Evolutionary conservation across 2,329 filamentous ascomycete species (phyloP).

Genomic region (Fonsecaea nubica): DNA sequence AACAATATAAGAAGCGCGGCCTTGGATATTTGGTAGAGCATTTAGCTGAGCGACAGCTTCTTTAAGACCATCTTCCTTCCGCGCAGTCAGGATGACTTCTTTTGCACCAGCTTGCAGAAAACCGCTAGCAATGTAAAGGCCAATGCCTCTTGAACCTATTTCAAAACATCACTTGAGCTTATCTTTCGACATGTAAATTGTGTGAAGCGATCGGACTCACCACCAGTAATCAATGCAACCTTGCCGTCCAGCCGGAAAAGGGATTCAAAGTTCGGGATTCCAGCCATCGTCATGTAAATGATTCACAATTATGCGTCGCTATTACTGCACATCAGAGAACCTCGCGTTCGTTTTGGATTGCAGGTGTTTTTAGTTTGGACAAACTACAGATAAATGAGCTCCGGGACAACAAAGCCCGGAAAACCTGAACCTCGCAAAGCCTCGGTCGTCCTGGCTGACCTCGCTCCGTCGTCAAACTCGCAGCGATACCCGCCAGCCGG

Average conservation of each 20-base stretch:
- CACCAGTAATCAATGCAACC: constrained; percentile 16
- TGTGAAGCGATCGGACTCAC: neutral
- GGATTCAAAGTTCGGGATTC: neutral
- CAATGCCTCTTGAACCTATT: constrained; percentile 14
- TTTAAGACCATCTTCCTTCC: constrained; percentile 13
- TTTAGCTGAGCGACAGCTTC: constrained; percentile 12
- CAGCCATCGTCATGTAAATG: neutral
- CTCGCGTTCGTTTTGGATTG: too few relatives aligned
- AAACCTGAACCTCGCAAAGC: constrained; percentile 5
- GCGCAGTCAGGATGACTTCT: constrained; percentile 12
- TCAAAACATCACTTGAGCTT: neutral
- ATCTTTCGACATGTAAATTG: neutral
- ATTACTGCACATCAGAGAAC: too few relatives aligned
- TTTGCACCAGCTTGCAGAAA: constrained; percentile 11
- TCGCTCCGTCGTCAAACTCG: too few relatives aligned
- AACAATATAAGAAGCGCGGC: constrained; percentile 16
- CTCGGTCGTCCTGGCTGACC: neutral
- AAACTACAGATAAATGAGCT: too few relatives aligned
- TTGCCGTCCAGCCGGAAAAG: constrained; percentile 55
- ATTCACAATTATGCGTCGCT: too few relatives aligned
- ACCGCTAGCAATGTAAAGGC: constrained; percentile 11
- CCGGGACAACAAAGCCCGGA: too few relatives aligned
- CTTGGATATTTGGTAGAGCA: neutral
- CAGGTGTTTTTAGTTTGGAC: too few relatives aligned
- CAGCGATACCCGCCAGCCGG: too few relatives aligned